These are phyloP conservation scores for Hanseniaspora lachancei DNA, from an alignment of 805 yeast genomes.

Conservation along the genomic window DNA sequence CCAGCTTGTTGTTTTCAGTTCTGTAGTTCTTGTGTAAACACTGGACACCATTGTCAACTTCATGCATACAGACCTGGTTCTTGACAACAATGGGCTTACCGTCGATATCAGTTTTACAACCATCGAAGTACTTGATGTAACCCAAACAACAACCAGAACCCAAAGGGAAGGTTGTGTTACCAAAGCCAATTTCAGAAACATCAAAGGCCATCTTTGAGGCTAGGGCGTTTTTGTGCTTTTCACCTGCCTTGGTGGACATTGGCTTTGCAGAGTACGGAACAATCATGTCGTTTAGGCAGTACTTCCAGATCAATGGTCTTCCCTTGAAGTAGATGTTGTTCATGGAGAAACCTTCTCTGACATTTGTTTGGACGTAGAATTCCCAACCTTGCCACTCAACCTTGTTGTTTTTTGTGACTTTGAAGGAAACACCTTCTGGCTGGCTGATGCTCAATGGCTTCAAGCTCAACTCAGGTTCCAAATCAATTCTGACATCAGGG, in stretches of 20 bases:
- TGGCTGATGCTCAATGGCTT: constrained; percentile 59
- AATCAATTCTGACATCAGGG: constrained; percentile 51
- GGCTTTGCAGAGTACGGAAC: constrained; percentile 75
- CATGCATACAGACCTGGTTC: constrained; percentile 68
- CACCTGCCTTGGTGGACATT: constrained; percentile 6
- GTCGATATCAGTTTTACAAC: constrained; percentile 38
- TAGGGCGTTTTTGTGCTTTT: constrained; percentile 45
- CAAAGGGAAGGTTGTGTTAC: constrained; percentile 55
- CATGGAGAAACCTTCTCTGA: constrained; percentile 67
- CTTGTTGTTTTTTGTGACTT: constrained; percentile 40
- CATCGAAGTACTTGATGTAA: constrained; percentile 60
- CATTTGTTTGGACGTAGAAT: constrained; percentile 54
- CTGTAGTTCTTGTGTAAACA: constrained; percentile 73
- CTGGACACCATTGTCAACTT: constrained; percentile 62
- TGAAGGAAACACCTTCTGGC: constrained; percentile 71
- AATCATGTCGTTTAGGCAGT: constrained; percentile 70
- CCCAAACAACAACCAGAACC: constrained; percentile 72
- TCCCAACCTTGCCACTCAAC: constrained; percentile 78
- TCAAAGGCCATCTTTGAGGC: constrained; percentile 82
- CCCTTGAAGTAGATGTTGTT: constrained; percentile 66
- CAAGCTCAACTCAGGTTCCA: constrained; percentile 35
- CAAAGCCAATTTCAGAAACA: constrained; percentile 76
- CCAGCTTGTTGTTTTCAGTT: constrained; percentile 54
- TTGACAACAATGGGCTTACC: constrained; percentile 55
- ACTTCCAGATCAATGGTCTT: constrained; percentile 59